Conservation (phyloP, 2,329 filamentous ascomycete genomes). For the Scleromitrula shiraiana region DNA sequence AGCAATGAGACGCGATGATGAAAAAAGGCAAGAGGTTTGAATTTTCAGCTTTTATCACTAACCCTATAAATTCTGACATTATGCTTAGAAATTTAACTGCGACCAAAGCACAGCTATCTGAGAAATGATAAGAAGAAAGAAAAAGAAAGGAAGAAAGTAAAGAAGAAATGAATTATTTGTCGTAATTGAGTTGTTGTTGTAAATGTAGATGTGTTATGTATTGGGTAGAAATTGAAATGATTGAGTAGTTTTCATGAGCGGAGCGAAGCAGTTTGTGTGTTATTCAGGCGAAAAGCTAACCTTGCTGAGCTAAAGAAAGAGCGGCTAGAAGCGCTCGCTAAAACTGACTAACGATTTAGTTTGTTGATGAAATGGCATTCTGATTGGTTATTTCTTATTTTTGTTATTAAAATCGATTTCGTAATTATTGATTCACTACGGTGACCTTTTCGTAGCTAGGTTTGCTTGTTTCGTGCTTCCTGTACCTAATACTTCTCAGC, state of each 20-base stretch:
- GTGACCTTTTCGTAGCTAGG: not conserved
- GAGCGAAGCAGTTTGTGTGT: conserved; percentile 1
- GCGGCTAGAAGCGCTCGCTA: conserved; percentile 10
- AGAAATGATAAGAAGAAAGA: conserved; percentile 3
- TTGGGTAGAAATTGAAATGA: not conserved
- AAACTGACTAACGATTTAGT: not conserved
- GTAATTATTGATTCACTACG: not conserved
- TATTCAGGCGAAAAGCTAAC: conserved; percentile 8
- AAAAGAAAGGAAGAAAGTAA: not conserved
- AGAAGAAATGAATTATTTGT: conserved; percentile 6
- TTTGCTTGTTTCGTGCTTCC: too few species aligned
- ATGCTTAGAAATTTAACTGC: conserved; percentile 17
- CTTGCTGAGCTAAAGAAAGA: not conserved
- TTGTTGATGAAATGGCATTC: not conserved
- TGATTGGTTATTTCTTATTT: not conserved
- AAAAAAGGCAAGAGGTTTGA: not conserved
- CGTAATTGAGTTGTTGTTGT: not conserved
- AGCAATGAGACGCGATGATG: conserved; percentile 15
- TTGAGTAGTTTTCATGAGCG: not conserved
- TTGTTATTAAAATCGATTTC: not conserved
- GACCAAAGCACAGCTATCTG: conserved; percentile 28
- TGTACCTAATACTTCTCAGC: too few species aligned
- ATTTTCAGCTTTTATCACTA: conserved; percentile 26
- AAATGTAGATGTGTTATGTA: conserved; percentile 4
- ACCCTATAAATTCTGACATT: conserved; percentile 58